A percentile compares a stretch with the other conserved stretches of the same genome.
phyloP scores from a whole-genome alignment of 179 eudicot species.

The Nepenthes alata region DNA sequence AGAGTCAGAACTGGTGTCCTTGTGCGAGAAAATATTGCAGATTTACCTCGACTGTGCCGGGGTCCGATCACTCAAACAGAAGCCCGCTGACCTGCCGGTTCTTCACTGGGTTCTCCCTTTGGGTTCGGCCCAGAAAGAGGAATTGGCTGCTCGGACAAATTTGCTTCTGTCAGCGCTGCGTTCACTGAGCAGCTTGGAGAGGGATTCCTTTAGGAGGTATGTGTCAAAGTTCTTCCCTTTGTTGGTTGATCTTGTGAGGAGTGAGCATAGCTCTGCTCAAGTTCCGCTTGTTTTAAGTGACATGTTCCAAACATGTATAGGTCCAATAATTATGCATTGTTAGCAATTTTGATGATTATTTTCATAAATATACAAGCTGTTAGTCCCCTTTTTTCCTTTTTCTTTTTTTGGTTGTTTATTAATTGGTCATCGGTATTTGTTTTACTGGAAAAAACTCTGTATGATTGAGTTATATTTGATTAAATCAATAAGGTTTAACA shows the following conservation, averaged over 20 bases:
- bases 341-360: background rate
- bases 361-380: too few relatives aligned
- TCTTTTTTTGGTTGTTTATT: too few relatives aligned
- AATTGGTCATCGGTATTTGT: too few relatives aligned
- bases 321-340: slow-evolving; percentile 36
- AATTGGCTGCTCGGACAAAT: slow-evolving; percentile 70
- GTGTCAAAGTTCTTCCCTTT: slow-evolving; percentile 53
- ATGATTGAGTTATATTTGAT: too few relatives aligned
- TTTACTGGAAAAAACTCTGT: too few relatives aligned
- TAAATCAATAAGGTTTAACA: too few relatives aligned
- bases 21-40: slow-evolving; percentile 55
- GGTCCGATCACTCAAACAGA: slow-evolving; percentile 19
- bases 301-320: slow-evolving; percentile 47
- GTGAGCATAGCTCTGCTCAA: slow-evolving; percentile 53
- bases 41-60: slow-evolving; percentile 71
- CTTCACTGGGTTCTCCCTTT: slow-evolving; percentile 71
- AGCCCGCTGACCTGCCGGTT: slow-evolving; percentile 15
- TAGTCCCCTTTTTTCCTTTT: too few relatives aligned
- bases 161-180: slow-evolving; percentile 51
- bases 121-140: slow-evolving; percentile 74
- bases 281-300: slow-evolving; percentile 38
- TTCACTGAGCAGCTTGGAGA: slow-evolving; percentile 41
- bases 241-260: slow-evolving; percentile 49
- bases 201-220: slow-evolving; percentile 42
- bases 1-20: slow-evolving; percentile 41